Percentiles rank a stretch among this genome's conserved stretches.
phyloP scores from a whole-genome alignment of 73 alveolate genomes.

The Uronychia setigera region DNA sequence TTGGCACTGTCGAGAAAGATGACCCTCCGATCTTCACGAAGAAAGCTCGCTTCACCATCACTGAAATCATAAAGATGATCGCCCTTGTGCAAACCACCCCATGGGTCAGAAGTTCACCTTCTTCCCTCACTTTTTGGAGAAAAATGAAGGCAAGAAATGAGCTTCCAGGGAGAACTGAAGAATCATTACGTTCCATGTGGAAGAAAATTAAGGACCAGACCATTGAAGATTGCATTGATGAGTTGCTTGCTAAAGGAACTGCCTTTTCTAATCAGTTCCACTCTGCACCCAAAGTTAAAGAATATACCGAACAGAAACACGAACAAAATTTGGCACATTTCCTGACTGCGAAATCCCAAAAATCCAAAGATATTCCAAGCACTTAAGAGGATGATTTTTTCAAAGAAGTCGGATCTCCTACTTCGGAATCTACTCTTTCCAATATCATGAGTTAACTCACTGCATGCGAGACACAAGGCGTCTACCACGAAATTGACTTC shows the following conservation, averaged over 20 bases:
- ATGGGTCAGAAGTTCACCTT: background rate
- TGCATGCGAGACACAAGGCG: too few relatives aligned
- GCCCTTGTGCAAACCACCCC: slow-evolving; percentile 22
- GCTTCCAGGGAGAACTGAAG: slow-evolving; percentile 58
- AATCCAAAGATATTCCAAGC: too few relatives aligned
- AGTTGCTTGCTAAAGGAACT: too few relatives aligned
- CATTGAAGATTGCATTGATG: background rate
- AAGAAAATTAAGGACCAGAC: slow-evolving; percentile 6
- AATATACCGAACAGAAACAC: too few relatives aligned
- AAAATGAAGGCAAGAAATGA: slow-evolving; percentile 19
- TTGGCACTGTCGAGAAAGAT: slow-evolving; percentile 22
- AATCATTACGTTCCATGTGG: slow-evolving; percentile 50
- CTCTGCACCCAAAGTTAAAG: too few relatives aligned
- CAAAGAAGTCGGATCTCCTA: too few relatives aligned
- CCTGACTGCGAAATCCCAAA: too few relatives aligned
- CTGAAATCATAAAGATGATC: slow-evolving; percentile 54
- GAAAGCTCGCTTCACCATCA: slow-evolving; percentile 36
- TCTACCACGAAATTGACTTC: too few relatives aligned
- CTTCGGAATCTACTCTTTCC: too few relatives aligned
- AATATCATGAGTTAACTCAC: too few relatives aligned
- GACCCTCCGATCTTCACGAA: slow-evolving; percentile 10
- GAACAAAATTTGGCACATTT: too few relatives aligned
- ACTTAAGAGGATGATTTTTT: too few relatives aligned
- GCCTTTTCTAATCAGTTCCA: slow-evolving; percentile 20
- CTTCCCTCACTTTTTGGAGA: slow-evolving; percentile 28